Percentiles rank a stretch among this genome's conserved stretches.
These are phyloP conservation scores for Oryza officinalis DNA, from an alignment of 176 grass and related monocot species.

Conservation along the genomic window DNA sequence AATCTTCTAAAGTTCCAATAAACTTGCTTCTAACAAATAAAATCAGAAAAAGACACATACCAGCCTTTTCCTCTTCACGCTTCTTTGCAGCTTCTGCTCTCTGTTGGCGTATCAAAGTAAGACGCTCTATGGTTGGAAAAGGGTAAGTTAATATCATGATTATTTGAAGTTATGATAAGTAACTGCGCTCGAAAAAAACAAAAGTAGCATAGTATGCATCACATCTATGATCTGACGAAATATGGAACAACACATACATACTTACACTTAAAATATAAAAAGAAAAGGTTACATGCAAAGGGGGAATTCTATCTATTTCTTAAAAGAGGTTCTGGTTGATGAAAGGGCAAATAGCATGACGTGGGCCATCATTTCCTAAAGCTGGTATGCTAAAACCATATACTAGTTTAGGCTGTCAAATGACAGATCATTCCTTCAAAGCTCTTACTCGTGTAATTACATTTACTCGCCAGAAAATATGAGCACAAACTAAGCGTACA, in stretches of 20 bases:
- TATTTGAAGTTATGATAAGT: background rate
- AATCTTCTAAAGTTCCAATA: background rate
- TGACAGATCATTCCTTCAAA: too few relatives aligned
- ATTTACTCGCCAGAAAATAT: background rate
- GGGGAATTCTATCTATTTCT: background rate
- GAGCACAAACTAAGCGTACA: too few relatives aligned
- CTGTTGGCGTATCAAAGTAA: conserved; percentile 66
- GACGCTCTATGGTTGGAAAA: conserved; percentile 57
- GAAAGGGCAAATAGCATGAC: background rate
- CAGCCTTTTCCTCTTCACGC: conserved; percentile 81
- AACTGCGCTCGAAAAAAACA: conserved; percentile 1
- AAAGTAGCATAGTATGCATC: background rate
- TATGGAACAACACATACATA: background rate
- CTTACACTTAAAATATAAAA: background rate
- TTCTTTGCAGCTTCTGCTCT: conserved; percentile 92
- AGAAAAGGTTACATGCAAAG: background rate
- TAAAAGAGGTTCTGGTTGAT: background rate
- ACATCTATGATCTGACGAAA: background rate
- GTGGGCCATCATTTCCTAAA: background rate
- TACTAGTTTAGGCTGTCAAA: background rate
- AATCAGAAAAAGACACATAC: conserved; percentile 35
- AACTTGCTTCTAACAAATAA: background rate
- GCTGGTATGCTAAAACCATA: background rate
- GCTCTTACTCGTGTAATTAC: background rate
- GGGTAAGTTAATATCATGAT: background rate